Evolutionary conservation across 2,329 filamentous ascomycete species (phyloP).

Genomic region (Nemania sp.): DNA sequence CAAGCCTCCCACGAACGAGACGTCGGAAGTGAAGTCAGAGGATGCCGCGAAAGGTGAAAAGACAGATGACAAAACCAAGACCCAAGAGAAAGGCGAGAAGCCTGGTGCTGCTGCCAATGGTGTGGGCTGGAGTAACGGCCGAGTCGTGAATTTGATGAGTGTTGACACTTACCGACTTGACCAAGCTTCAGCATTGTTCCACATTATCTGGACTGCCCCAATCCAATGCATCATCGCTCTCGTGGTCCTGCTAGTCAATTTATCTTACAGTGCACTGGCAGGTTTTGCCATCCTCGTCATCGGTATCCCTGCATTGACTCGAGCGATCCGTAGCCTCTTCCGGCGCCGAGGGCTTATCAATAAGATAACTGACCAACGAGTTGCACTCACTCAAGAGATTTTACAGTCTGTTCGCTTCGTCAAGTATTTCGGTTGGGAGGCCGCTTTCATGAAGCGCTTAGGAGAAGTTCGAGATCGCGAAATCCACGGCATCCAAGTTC

Average conservation of each 20-base stretch:
- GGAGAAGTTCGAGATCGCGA: conserved; percentile 74
- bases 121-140: conserved; percentile 87
- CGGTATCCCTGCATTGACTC: conserved; percentile 75
- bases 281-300: conserved; percentile 83
- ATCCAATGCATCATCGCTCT: conserved; percentile 78
- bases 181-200: conserved; percentile 84
- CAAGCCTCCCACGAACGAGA: conserved; percentile 41
- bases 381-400: conserved; percentile 90
- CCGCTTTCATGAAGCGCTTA: conserved; percentile 77
- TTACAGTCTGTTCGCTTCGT: conserved; percentile 89
- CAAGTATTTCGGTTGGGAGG: conserved; percentile 97
- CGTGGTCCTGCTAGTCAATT: conserved; percentile 78
- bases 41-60: conserved; percentile 50
- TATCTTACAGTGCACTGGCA: conserved; percentile 86
- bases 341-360: conserved; percentile 78
- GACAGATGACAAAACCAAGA: conserved; percentile 45
- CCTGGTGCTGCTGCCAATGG: conserved; percentile 67
- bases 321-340: conserved; percentile 77
- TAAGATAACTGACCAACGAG: conserved; percentile 89
- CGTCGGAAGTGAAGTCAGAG: conserved; percentile 49
- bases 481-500: conserved; percentile 79
- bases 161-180: conserved; percentile 94
- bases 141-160: conserved; percentile 91
- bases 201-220: conserved; percentile 87
- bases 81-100: conserved; percentile 44